These are phyloP conservation scores for Yarrowia deformans DNA, from an alignment of 805 yeast species.

Conservation along the genomic window DNA sequence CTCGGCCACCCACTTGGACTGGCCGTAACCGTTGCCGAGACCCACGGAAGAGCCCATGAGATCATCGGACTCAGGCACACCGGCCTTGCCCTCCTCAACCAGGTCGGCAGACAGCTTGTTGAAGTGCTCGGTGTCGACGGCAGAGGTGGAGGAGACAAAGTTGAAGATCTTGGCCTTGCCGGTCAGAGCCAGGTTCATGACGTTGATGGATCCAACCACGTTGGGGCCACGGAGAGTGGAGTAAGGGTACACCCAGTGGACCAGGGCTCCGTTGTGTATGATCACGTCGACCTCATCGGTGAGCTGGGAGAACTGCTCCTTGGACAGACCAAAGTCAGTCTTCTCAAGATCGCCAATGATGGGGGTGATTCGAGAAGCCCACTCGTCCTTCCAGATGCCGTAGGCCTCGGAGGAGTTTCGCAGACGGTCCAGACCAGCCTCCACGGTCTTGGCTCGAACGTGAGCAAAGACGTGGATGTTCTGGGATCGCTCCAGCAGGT, in stretches of 20 bases:
- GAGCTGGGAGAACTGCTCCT: constrained; percentile 64
- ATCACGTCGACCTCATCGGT: constrained; percentile 74
- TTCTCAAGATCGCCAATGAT: constrained; percentile 83
- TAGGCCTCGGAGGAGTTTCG: constrained; percentile 77
- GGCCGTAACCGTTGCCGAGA: constrained; percentile 93
- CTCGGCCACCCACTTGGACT: constrained; percentile 97
- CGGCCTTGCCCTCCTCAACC: constrained; percentile 67
- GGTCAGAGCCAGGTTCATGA: constrained; percentile 73
- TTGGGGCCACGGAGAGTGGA: constrained; percentile 89
- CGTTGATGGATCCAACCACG: constrained; percentile 85
- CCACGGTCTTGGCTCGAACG: constrained; percentile 79
- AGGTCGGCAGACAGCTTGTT: constrained; percentile 77
- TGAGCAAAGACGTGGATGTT: constrained; percentile 75
- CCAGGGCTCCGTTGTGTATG: constrained; percentile 96
- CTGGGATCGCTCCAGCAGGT: constrained; percentile 66
- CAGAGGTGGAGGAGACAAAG: constrained; percentile 95
- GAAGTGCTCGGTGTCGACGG: constrained; percentile 84
- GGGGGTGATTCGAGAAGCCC: constrained; percentile 65
- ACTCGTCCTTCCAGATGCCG: constrained; percentile 77
- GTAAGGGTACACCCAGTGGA: constrained; percentile 98
- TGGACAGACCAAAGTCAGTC: constrained; percentile 72
- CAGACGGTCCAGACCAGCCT: constrained; percentile 77
- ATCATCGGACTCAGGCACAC: constrained; percentile 84
- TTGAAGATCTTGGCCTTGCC: constrained; percentile 87
- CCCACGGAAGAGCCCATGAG: constrained; percentile 82